Percentiles rank a stretch among this genome's conserved stretches.
Conservation (phyloP, 208 protist species). For the Trichomonas gallinae region DNA sequence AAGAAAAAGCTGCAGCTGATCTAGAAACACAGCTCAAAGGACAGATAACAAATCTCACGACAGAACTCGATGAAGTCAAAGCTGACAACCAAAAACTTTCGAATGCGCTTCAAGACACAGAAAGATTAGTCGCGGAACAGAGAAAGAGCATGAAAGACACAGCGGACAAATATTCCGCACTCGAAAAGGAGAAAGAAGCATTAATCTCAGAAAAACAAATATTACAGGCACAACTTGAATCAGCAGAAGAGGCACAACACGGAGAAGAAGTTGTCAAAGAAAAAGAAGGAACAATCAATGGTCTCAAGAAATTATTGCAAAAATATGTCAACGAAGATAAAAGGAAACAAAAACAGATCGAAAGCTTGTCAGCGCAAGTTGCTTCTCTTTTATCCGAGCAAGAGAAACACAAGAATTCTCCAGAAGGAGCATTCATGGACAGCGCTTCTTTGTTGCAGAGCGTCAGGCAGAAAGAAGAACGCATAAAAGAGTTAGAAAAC, state of each 20-base stretch:
- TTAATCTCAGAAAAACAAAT: not conserved
- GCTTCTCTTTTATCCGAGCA: not conserved
- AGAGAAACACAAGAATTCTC: not conserved
- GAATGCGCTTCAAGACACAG: not conserved
- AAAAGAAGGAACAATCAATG: not conserved
- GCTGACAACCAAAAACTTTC: not conserved
- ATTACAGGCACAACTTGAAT: not conserved
- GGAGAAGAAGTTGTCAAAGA: not conserved
- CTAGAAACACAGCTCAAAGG: not conserved
- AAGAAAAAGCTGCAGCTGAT: not conserved
- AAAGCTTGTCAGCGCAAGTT: not conserved
- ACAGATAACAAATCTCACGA: not conserved
- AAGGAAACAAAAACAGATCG: not conserved
- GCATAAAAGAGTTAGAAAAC: not conserved
- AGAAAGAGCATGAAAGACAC: not conserved
- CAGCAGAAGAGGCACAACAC: not conserved
- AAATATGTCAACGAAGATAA: not conserved
- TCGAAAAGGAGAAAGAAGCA: not conserved
- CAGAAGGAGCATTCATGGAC: not conserved
- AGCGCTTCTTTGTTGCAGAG: not conserved
- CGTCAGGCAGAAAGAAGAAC: not conserved
- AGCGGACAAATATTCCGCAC: too few relatives aligned
- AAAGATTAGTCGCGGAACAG: not conserved
- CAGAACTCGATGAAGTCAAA: not conserved
- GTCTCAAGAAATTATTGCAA: not conserved